A percentile compares a stretch with the other conserved stretches of the same genome.
phyloP scores from a whole-genome alignment of 1,139 yeast species.

The Geotrichum fermentans region DNA sequence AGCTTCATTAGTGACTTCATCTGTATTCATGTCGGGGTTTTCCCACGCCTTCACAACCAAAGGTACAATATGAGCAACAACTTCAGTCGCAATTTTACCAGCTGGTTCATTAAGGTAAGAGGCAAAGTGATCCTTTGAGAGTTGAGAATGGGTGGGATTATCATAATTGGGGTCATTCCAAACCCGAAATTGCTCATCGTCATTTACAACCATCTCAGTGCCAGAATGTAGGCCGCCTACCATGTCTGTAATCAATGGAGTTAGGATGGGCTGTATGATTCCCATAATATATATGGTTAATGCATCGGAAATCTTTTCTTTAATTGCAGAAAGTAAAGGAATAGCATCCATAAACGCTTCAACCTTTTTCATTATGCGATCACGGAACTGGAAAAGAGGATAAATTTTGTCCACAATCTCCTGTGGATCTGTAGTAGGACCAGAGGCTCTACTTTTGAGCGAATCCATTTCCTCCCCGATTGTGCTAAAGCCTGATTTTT shows the following conservation, averaged over 20 bases:
- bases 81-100: conserved; percentile 47
- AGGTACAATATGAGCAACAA: conserved; percentile 49
- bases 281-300: conserved; percentile 28
- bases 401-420: conserved; percentile 22
- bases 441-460: conserved; percentile 11
- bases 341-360: conserved; percentile 24
- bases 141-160: conserved; percentile 30
- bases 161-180: conserved; percentile 26
- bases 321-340: conserved; percentile 25
- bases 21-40: conserved; percentile 20
- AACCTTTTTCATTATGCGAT: conserved; percentile 25
- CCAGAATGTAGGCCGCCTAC: conserved; percentile 25
- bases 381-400: conserved; percentile 28
- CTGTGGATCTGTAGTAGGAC: conserved; percentile 17
- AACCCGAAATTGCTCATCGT: conserved; percentile 29
- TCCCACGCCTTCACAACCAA: conserved; percentile 39
- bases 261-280: conserved; percentile 27
- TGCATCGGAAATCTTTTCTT: conserved; percentile 28
- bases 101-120: conserved; percentile 38
- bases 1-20: conserved; percentile 21
- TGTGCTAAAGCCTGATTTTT: neutral
- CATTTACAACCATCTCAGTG: conserved; percentile 25
- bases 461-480: conserved; percentile 18
- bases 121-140: conserved; percentile 31
- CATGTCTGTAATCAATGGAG: conserved; percentile 26